Percentiles rank a stretch among this genome's conserved stretches.
phyloP scores from a whole-genome alignment of 345 rosid genomes.

The Zanthoxylum bungeanum region DNA sequence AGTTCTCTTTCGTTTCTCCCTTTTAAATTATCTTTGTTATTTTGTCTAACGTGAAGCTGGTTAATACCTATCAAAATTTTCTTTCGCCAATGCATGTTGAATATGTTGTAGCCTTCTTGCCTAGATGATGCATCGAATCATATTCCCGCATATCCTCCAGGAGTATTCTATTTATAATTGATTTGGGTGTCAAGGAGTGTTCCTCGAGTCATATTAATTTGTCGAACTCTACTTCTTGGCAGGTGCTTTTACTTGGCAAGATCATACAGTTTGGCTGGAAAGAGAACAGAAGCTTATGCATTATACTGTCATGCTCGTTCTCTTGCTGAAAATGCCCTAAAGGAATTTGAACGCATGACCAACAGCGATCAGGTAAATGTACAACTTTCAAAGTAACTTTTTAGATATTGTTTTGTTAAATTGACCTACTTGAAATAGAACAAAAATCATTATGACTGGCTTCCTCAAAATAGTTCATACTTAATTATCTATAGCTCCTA shows the following conservation, averaged over 20 bases:
- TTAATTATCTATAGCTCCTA: too few relatives aligned
- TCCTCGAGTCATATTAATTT: slow-evolving; percentile 1
- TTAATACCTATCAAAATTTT: background rate
- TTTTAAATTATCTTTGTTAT: background rate
- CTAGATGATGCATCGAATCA: background rate
- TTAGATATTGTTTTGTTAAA: background rate
- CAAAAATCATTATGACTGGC: background rate
- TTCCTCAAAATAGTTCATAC: background rate
- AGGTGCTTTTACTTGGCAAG: slow-evolving; percentile 95
- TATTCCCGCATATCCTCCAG: background rate
- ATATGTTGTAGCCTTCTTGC: too few relatives aligned
- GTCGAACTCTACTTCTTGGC: slow-evolving; percentile 24
- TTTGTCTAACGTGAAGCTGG: background rate
- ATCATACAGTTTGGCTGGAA: slow-evolving; percentile 91
- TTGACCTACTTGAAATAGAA: background rate
- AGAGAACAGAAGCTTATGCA: slow-evolving; percentile 82
- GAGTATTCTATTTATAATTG: background rate
- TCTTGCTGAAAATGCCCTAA: slow-evolving; percentile 67
- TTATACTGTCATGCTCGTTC: slow-evolving; percentile 73
- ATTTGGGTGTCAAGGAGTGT: background rate
- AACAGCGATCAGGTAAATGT: slow-evolving; percentile 53
- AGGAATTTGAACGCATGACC: slow-evolving; percentile 38
- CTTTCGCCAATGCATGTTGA: too few relatives aligned
- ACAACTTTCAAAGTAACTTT: background rate
- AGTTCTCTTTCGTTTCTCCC: background rate